Conservation (phyloP, 2,329 filamentous ascomycete genomes). For the Ascochyta koolunga region DNA sequence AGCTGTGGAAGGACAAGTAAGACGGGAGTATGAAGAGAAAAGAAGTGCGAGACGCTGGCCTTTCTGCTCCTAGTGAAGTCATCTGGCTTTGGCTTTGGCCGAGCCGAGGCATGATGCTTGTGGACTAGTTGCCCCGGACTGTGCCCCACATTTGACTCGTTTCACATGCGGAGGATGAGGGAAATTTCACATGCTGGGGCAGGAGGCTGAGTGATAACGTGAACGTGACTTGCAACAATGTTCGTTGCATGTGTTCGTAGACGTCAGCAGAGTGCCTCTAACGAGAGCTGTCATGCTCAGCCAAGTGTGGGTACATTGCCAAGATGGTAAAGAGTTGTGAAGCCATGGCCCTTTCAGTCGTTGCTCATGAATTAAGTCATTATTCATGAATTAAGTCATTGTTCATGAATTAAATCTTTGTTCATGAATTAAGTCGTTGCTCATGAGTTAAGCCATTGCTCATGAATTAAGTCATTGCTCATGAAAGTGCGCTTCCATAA, state of each 20-base stretch:
- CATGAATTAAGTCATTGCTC: slow-evolving; percentile 20
- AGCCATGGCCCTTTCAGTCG: not conserved
- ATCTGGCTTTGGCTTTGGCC: slow-evolving; percentile 10
- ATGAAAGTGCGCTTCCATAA: slow-evolving; percentile 22
- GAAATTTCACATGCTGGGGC: slow-evolving; percentile 29
- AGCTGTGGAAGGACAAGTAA: not conserved
- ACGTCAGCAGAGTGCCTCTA: not conserved
- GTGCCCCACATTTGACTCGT: slow-evolving; percentile 10
- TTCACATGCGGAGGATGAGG: slow-evolving; percentile 22
- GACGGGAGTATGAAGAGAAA: not conserved
- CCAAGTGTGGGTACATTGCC: not conserved
- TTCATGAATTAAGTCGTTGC: no score
- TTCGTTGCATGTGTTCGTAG: slow-evolving; percentile 2
- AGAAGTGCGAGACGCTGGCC: slow-evolving; percentile 12
- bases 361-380: not conserved
- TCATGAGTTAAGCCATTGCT: slow-evolving; percentile 23
- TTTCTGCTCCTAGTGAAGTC: slow-evolving; percentile 13
- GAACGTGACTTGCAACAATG: slow-evolving; percentile 6
- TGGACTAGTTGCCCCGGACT: slow-evolving; percentile 9
- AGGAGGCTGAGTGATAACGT: not conserved
- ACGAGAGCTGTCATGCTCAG: not conserved
- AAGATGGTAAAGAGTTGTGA: not conserved
- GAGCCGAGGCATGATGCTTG: slow-evolving; percentile 16
- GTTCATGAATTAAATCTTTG: no score
- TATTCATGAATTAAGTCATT: slow-evolving; percentile 21